Evolutionary conservation across 75 land plant genomes (phyloP).

Genomic region (Picea sitchensis): DNA sequence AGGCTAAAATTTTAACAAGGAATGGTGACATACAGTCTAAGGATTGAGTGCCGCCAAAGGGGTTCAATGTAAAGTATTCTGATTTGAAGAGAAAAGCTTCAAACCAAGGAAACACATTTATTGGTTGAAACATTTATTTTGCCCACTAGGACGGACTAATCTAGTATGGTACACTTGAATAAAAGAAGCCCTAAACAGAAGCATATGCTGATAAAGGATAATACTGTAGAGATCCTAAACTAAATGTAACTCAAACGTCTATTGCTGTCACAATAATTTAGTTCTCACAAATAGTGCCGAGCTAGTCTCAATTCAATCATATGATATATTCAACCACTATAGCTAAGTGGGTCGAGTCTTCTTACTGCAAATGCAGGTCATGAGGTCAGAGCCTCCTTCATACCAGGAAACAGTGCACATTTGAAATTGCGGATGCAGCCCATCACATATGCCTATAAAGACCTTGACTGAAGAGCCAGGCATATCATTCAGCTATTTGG

Average conservation of each 20-base stretch:
- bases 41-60: not conserved
- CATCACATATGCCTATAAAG: not conserved
- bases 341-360: not conserved
- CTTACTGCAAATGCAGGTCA: not conserved
- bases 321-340: not conserved
- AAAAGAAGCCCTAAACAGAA: not conserved
- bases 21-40: not conserved
- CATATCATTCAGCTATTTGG: conserved; percentile 5
- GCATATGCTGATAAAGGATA: not conserved
- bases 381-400: not conserved
- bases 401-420: not conserved
- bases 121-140: conserved; percentile 11
- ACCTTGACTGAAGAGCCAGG: not conserved
- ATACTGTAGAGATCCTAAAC: not conserved
- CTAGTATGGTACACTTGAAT: not conserved
- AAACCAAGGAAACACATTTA: not conserved
- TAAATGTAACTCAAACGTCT: conserved; percentile 1
- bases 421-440: not conserved
- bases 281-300: not conserved
- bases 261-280: not conserved
- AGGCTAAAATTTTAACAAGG: not conserved
- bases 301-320: not conserved
- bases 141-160: not conserved
- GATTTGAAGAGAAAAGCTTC: not conserved
- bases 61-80: not conserved